These are phyloP conservation scores for Aureobasidium namibiae DNA, from an alignment of 2,329 filamentous ascomycete species.

Conservation along the genomic window DNA sequence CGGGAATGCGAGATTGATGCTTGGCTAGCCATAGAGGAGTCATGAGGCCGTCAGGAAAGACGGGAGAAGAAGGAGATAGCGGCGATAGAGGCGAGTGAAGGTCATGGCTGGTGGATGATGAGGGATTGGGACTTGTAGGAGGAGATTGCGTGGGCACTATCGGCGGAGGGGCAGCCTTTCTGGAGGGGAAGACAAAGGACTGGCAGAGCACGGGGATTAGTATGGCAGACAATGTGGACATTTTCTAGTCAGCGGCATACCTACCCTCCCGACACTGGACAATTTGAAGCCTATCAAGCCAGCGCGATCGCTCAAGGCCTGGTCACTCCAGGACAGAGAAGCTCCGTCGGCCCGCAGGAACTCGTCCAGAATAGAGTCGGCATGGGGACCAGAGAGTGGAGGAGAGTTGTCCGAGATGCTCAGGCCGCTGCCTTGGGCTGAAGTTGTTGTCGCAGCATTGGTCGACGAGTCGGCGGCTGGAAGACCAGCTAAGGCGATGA, in stretches of 20 bases:
- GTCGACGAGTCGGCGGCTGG: background rate
- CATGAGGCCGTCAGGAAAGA: conserved; percentile 86
- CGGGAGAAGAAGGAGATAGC: conserved; percentile 68
- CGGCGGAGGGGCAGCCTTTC: conserved; percentile 54
- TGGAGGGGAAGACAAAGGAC: conserved; percentile 51
- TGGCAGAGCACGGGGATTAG: conserved; percentile 17
- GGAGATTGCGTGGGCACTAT: conserved; percentile 41
- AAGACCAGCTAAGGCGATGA: conserved; percentile 75
- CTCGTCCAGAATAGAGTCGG: conserved; percentile 55
- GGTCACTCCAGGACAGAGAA: conserved; percentile 57
- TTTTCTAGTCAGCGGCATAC: conserved; percentile 38
- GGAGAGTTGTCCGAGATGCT: conserved; percentile 65
- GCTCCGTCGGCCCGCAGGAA: conserved; percentile 60
- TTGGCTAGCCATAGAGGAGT: conserved; percentile 77
- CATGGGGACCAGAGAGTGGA: conserved; percentile 55
- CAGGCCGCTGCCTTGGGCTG: conserved; percentile 40
- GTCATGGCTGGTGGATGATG: conserved; percentile 33
- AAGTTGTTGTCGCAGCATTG: background rate
- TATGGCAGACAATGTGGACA: conserved; percentile 6
- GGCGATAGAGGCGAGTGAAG: conserved; percentile 90
- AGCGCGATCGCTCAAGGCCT: conserved; percentile 40
- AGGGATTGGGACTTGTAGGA: conserved; percentile 35
- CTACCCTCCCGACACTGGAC: conserved; percentile 71
- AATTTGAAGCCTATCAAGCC: conserved; percentile 55
- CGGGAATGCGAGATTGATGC: conserved; percentile 76